Conservation (phyloP, 257 asterid genomes). For the Buddleja alternifolia region DNA sequence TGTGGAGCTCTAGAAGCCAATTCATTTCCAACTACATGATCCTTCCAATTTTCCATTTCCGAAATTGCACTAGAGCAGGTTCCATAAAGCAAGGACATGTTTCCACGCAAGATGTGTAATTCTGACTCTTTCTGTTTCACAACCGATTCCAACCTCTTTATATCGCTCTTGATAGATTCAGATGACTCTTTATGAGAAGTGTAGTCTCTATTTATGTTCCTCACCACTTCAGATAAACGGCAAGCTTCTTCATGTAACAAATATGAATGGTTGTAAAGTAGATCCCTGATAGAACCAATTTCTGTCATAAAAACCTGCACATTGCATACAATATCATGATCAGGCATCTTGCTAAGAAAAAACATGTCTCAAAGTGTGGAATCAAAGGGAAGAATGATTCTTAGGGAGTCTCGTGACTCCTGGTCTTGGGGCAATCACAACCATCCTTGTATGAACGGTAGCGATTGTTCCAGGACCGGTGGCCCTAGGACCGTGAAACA, state of each 20-base stretch:
- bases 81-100: conserved; percentile 56
- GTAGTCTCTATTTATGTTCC: conserved; percentile 50
- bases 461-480: too few relatives aligned
- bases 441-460: too few relatives aligned
- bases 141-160: conserved; percentile 47
- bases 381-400: background rate
- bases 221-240: conserved; percentile 53
- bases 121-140: conserved; percentile 73
- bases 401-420: too few relatives aligned
- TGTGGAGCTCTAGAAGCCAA: conserved; percentile 43
- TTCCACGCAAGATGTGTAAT: conserved; percentile 51
- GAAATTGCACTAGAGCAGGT: conserved; percentile 61
- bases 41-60: conserved; percentile 66
- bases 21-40: conserved; percentile 44
- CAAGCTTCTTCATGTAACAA: conserved; percentile 62
- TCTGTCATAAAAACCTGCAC: conserved; percentile 62
- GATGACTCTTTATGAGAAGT: conserved; percentile 54
- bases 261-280: conserved; percentile 56
- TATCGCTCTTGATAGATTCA: conserved; percentile 57
- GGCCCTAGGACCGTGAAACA: background rate
- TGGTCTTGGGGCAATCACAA: too few relatives aligned
- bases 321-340: conserved; percentile 32
- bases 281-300: conserved; percentile 60
- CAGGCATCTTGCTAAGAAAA: conserved; percentile 27
- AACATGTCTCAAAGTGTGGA: conserved; percentile 19